Percentiles rank a stretch among this genome's conserved stretches.
Conservation (phyloP, 345 rosid genomes). For the Eucalyptus microcorys region DNA sequence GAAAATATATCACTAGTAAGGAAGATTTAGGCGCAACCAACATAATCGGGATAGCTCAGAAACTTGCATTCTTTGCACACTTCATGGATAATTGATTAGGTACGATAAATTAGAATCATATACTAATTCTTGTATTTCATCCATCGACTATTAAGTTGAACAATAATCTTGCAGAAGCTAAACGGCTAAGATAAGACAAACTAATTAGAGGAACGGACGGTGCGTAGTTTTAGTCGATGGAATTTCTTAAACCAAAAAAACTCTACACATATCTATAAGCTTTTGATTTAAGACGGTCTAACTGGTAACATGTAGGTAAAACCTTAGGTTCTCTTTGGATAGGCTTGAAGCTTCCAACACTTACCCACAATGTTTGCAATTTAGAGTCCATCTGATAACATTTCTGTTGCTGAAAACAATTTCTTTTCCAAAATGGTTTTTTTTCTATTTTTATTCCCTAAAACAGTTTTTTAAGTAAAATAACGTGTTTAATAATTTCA, state of each 20-base stretch:
- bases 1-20: not conserved
- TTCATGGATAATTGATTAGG: not conserved
- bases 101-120: not conserved
- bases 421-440: too few relatives aligned
- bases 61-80: not conserved
- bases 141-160: not conserved
- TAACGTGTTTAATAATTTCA: too few relatives aligned
- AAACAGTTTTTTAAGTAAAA: too few relatives aligned
- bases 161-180: not conserved
- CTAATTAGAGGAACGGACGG: not conserved
- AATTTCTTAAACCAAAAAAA: not conserved
- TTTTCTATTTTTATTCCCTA: too few relatives aligned
- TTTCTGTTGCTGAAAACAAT: fast-evolving
- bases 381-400: too few relatives aligned
- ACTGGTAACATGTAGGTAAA: not conserved
- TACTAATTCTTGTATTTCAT: not conserved
- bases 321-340: not conserved
- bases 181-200: not conserved
- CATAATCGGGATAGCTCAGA: not conserved
- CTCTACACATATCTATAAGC: not conserved
- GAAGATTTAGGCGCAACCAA: not conserved
- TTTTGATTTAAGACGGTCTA: not conserved
- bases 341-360: not conserved
- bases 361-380: not conserved
- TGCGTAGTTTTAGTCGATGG: not conserved